phyloP scores from a whole-genome alignment of 2,329 filamentous ascomycete species.

The Hypoxylon sp. region DNA sequence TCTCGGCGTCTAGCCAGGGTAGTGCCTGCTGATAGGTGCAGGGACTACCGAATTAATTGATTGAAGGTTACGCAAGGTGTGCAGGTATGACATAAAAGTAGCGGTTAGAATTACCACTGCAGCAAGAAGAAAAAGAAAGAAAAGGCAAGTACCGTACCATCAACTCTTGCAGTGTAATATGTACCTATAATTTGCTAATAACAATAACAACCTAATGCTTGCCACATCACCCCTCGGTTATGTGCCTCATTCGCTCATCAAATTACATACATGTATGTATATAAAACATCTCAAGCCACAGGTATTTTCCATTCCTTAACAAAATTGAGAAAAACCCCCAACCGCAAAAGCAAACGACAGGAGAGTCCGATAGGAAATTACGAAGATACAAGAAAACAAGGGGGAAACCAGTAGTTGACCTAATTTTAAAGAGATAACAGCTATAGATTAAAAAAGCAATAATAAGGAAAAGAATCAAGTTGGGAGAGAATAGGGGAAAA shows the following conservation, averaged over 20 bases:
- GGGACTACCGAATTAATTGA: conserved; percentile 35
- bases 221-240: conserved; percentile 14
- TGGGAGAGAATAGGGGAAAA: conserved; percentile 12
- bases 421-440: conserved; percentile 34
- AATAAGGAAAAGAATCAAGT: conserved; percentile 4
- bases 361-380: conserved; percentile 22
- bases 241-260: conserved; percentile 32
- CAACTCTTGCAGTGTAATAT: too few species aligned
- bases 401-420: conserved; percentile 2
- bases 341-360: conserved; percentile 18
- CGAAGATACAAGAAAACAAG: conserved; percentile 18
- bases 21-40: conserved; percentile 36
- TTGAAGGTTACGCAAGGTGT: conserved; percentile 19
- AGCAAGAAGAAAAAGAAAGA: conserved; percentile 19
- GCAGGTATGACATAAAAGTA: conserved; percentile 32
- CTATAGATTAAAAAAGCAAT: conserved; percentile 26
- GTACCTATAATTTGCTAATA: background rate
- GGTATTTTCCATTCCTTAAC: conserved; percentile 29
- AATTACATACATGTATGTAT: too few species aligned
- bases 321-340: conserved; percentile 9
- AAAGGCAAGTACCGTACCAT: too few species aligned
- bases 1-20: conserved; percentile 35
- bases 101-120: background rate
- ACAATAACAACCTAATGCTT: conserved; percentile 16
- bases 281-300: conserved; percentile 41